These are phyloP conservation scores for Eucalyptus microcorys DNA, from an alignment of 345 rosid species.

Conservation along the genomic window DNA sequence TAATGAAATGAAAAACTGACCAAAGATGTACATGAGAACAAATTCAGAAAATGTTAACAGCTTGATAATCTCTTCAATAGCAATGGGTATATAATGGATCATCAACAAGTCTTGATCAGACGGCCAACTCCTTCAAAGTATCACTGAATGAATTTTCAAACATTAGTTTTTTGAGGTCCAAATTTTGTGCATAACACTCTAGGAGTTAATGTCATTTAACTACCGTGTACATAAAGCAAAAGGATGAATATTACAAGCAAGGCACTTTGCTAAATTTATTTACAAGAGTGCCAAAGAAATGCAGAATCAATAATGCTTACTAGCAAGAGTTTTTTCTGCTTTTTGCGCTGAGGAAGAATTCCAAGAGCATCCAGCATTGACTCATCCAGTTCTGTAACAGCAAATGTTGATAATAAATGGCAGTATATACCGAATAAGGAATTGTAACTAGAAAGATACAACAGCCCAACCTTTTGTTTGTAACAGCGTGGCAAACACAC, in stretches of 20 bases:
- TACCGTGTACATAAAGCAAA: neutral
- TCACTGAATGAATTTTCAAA: neutral
- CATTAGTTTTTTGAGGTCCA: neutral
- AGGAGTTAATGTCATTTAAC: neutral
- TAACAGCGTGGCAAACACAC: slow-evolving; percentile 77
- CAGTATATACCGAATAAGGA: neutral
- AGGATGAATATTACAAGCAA: neutral
- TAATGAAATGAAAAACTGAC: neutral
- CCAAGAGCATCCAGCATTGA: slow-evolving; percentile 96
- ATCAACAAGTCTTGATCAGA: neutral
- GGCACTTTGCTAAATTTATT: neutral
- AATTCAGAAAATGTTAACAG: neutral
- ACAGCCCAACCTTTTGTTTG: slow-evolving; percentile 80
- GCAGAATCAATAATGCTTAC: slow-evolving; percentile 28
- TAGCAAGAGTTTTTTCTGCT: slow-evolving; percentile 86
- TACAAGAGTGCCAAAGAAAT: neutral
- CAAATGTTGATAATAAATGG: slow-evolving; percentile 8
- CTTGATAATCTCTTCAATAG: neutral
- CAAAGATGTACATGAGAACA: neutral
- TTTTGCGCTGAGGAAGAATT: slow-evolving; percentile 94
- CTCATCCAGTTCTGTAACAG: slow-evolving; percentile 74
- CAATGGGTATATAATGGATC: neutral
- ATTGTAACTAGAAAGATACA: neutral
- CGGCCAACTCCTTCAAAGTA: neutral
- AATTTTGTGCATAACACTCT: neutral